These are phyloP conservation scores for Salix udensis DNA, from an alignment of 345 rosid genomes.

Conservation along the genomic window DNA sequence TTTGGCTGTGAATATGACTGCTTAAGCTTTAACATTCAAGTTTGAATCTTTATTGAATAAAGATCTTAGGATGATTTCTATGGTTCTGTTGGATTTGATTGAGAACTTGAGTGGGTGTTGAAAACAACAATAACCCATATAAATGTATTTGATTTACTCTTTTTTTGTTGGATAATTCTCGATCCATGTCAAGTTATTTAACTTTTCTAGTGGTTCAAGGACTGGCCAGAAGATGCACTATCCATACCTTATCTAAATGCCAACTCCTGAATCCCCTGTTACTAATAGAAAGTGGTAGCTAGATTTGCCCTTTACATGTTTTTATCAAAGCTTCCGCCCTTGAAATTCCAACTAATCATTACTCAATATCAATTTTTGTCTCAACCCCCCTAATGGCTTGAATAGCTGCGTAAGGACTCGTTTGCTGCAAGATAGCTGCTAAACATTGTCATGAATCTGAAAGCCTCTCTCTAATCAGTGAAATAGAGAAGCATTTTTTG, in stretches of 20 bases:
- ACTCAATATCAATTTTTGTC: neutral
- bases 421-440: neutral
- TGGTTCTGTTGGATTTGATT: neutral
- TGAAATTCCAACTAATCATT: neutral
- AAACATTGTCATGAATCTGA: neutral
- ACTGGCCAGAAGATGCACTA: neutral
- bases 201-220: neutral
- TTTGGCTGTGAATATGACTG: neutral
- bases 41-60: neutral
- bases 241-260: neutral
- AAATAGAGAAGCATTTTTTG: neutral
- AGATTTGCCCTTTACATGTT: neutral
- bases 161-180: neutral
- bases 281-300: neutral
- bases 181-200: neutral
- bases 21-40: neutral
- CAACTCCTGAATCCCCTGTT: neutral
- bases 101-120: neutral
- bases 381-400: neutral
- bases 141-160: neutral
- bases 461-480: neutral
- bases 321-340: neutral
- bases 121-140: neutral
- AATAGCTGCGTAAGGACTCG: neutral
- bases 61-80: neutral